These are phyloP conservation scores for Ettlia oleoabundans DNA, from an alignment of 139 green algal genomes.

Conservation along the genomic window DNA sequence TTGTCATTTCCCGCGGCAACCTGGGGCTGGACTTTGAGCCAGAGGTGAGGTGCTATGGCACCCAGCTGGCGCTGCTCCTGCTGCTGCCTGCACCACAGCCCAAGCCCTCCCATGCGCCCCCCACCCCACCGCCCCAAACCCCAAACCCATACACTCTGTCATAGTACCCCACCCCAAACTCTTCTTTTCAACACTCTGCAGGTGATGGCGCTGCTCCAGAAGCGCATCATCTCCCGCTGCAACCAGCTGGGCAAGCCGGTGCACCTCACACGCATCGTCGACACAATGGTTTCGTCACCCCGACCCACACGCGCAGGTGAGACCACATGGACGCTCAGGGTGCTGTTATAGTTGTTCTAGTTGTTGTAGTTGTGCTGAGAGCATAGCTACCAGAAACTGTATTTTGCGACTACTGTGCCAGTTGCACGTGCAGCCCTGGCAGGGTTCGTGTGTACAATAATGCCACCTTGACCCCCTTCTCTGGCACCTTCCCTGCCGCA, in stretches of 20 bases:
- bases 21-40: slow-evolving; percentile 82
- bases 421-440: slow-evolving; percentile 45
- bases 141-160: slow-evolving; percentile 53
- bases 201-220: slow-evolving; percentile 76
- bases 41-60: slow-evolving; percentile 16
- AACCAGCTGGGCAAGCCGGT: slow-evolving; percentile 83
- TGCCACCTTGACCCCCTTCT: background rate
- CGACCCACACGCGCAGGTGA: slow-evolving; percentile 69
- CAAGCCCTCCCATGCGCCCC: too few species aligned
- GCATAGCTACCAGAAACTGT: too few species aligned
- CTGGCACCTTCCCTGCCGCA: background rate
- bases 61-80: too few species aligned
- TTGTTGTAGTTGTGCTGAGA: too few species aligned
- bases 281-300: slow-evolving; percentile 81
- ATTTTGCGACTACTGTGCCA: too few species aligned
- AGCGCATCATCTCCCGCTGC: slow-evolving; percentile 55
- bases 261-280: slow-evolving; percentile 87
- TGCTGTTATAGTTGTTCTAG: too few species aligned
- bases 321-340: too few species aligned
- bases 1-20: slow-evolving; percentile 85
- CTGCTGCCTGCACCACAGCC: background rate
- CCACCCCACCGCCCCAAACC: background rate
- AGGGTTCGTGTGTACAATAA: background rate
- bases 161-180: slow-evolving; percentile 54
- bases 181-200: slow-evolving; percentile 70